Base-by-base conservation (phyloP, 345 rosid genomes). In the Citrus cavaleriei region DNA sequence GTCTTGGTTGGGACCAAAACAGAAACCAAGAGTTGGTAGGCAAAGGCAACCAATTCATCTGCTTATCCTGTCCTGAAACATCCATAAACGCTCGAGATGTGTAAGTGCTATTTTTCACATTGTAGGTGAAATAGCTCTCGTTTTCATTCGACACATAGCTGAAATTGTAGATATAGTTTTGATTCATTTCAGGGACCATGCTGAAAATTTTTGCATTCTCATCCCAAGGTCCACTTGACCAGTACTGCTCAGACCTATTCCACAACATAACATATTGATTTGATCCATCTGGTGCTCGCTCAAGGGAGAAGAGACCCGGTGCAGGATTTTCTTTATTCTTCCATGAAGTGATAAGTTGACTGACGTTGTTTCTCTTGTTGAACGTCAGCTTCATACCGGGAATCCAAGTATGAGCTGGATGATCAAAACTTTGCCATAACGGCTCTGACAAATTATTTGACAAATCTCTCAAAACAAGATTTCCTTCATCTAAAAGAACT, bases 371-470 rank as follows among this genome's bases (percentile, higher is more conserved):
- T 54, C 63, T 78, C 77, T 87, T 93, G 80, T 89, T 78, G 5
- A 80, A 72, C 66, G 87, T 86, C 42, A 95, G 4, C 68, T 85
- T 92, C 5, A 85, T 87, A 14, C 97, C 93, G 2, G 97, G 95
- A 3, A 92, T 92, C 94, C 97, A 93, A 32, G 97, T 92, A 81
- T 89, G 2, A 2, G 86, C 74, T 0, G 91, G 98, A 58, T 87
- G 81, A 66, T 95, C 97, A 64, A 91, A 88, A 81, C 97, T 91
- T 87, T 92, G 91, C 98, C 98, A 95, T 14, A 90, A 78, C 1
- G 0, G 70, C 37, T 7, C 5, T 13, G 51, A 13, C 5, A 89
- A 71, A 79, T 71, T 64, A 24, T 19, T 67, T 3, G 83, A 67
- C 30, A 76, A 81, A 34, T 77, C 80, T 80, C 81, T 84, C 70